A percentile compares a stretch with the other conserved stretches of the same genome.
These are phyloP conservation scores for Firmiana major DNA, from an alignment of 345 rosid genomes.

Conservation along the genomic window DNA sequence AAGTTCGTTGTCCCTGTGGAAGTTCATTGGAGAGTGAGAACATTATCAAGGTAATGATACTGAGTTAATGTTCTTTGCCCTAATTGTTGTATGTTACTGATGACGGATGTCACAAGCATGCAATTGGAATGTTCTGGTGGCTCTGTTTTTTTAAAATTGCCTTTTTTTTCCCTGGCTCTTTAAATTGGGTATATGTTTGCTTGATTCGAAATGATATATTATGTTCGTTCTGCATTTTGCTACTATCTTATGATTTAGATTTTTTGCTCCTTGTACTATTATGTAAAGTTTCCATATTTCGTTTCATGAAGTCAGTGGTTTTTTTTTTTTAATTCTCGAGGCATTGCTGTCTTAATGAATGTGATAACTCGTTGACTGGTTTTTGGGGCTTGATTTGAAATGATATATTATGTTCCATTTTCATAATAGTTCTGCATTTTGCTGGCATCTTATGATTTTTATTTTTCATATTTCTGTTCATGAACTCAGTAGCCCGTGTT, in stretches of 20 bases:
- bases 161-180: neutral
- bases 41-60: slow-evolving; percentile 60
- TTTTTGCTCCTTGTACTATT: neutral
- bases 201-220: neutral
- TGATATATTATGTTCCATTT: neutral
- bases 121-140: neutral
- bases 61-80: slow-evolving; percentile 6
- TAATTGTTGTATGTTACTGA: neutral
- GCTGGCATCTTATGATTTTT: neutral
- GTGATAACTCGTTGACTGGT: neutral
- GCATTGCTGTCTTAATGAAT: neutral
- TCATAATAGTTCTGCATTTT: neutral
- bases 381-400: neutral
- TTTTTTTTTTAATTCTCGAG: neutral
- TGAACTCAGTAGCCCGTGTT: neutral
- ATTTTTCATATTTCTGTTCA: neutral
- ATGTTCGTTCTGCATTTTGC: neutral
- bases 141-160: neutral
- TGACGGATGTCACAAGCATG: neutral
- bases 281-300: neutral
- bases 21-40: slow-evolving; percentile 65
- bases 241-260: neutral
- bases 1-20: slow-evolving; percentile 93
- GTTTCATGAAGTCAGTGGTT: neutral
- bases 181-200: neutral